Conservation (phyloP, 31 red algal species). For the Pterothamnion heteromorphum region DNA sequence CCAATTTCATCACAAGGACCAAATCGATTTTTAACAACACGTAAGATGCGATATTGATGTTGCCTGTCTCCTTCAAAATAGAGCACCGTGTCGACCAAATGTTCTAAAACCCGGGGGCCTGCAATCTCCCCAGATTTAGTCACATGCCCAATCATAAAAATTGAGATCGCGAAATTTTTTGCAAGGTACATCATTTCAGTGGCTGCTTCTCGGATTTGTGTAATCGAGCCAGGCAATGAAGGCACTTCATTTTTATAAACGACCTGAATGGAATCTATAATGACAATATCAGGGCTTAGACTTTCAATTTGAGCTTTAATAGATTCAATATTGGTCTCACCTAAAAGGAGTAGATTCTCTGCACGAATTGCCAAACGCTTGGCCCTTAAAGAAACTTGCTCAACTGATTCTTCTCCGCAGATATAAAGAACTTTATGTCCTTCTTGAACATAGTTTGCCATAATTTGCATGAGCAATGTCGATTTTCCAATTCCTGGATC, state of each 20-base stretch:
- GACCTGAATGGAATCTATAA: slow-evolving; percentile 60
- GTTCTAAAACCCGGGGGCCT: slow-evolving; percentile 58
- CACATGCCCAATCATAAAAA: slow-evolving; percentile 45
- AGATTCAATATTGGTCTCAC: neutral
- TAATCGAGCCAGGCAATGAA: slow-evolving; percentile 39
- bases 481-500: slow-evolving; percentile 53
- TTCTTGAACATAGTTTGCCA: neutral
- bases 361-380: slow-evolving; percentile 34
- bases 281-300: slow-evolving; percentile 6
- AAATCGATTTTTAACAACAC: slow-evolving; percentile 61
- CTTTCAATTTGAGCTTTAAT: neutral
- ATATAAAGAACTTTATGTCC: slow-evolving; percentile 10
- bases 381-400: slow-evolving; percentile 35
- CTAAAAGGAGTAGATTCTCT: neutral
- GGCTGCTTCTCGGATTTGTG: slow-evolving; percentile 50
- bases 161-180: slow-evolving; percentile 26
- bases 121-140: slow-evolving; percentile 55
- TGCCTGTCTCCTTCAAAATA: slow-evolving; percentile 51
- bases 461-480: slow-evolving; percentile 37
- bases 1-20: slow-evolving; percentile 50
- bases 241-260: slow-evolving; percentile 5
- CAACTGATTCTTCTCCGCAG: slow-evolving; percentile 38
- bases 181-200: slow-evolving; percentile 40
- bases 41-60: slow-evolving; percentile 47
- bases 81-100: slow-evolving; percentile 57